A percentile compares a stretch with the other conserved stretches of the same genome.
These are phyloP conservation scores for Exserohilum turcica DNA, from an alignment of 2,329 filamentous ascomycete genomes.

Conservation along the genomic window DNA sequence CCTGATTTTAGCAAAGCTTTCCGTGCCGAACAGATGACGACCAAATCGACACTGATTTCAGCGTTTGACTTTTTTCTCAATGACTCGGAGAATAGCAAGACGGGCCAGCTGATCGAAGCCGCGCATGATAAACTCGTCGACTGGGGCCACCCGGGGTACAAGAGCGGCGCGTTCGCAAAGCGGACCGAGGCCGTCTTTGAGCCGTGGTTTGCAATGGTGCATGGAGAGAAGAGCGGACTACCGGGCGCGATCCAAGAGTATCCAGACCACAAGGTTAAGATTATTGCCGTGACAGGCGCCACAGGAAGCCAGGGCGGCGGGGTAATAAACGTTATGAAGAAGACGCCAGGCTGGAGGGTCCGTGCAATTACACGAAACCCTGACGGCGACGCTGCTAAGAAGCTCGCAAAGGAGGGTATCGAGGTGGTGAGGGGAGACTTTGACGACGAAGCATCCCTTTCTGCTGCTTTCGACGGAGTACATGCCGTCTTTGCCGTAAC, in stretches of 20 bases:
- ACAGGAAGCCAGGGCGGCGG: conserved; percentile 37
- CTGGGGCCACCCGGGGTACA: conserved; percentile 44
- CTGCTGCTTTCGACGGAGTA: conserved; percentile 26
- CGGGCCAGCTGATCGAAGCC: conserved; percentile 53
- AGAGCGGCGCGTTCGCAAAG: conserved; percentile 51
- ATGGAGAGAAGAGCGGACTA: conserved; percentile 52
- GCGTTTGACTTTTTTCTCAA: conserved; percentile 53
- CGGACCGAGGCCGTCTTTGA: conserved; percentile 55
- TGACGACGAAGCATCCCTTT: conserved; percentile 28
- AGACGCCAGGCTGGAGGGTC: conserved; percentile 29
- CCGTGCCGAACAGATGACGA: conserved; percentile 40
- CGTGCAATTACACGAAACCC: conserved; percentile 30
- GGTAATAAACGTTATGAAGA: conserved; percentile 34
- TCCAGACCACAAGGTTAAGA: conserved; percentile 25
- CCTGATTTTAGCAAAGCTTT: conserved; percentile 44
- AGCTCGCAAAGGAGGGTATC: conserved; percentile 25
- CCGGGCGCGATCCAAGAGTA: conserved; percentile 43
- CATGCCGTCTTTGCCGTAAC: conserved; percentile 49
- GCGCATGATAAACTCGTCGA: conserved; percentile 49
- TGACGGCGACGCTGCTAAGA: conserved; percentile 26
- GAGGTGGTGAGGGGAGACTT: conserved; percentile 29
- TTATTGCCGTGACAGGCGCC: conserved; percentile 36
- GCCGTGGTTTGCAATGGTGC: conserved; percentile 52
- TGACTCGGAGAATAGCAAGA: conserved; percentile 48
- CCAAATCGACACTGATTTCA: conserved; percentile 50